These are phyloP conservation scores for Clathrospora elynae DNA, from an alignment of 2,329 filamentous ascomycete genomes.

Conservation along the genomic window DNA sequence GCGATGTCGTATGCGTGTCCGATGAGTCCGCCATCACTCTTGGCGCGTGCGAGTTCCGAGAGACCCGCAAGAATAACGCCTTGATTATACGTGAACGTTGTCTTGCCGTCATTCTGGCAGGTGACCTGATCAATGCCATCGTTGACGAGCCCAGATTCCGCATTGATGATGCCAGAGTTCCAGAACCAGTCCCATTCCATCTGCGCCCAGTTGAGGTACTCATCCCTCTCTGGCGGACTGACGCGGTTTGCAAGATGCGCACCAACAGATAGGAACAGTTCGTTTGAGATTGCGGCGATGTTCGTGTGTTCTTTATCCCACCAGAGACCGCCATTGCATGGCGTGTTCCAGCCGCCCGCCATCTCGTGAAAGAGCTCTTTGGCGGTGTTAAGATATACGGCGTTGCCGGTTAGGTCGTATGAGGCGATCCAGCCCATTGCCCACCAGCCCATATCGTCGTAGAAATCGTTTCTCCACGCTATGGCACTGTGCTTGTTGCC, in stretches of 20 bases:
- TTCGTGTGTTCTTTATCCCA: constrained; percentile 61
- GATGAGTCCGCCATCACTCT: constrained; percentile 37
- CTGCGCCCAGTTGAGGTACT: constrained; percentile 58
- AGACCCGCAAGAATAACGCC: constrained; percentile 63
- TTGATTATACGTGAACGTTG: constrained; percentile 64
- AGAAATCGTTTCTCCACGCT: constrained; percentile 59
- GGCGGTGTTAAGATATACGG: constrained; percentile 60
- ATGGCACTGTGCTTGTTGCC: constrained; percentile 31
- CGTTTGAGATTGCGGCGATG: constrained; percentile 64
- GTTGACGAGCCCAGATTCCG: constrained; percentile 57
- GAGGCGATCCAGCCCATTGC: constrained; percentile 63
- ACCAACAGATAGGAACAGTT: constrained; percentile 61
- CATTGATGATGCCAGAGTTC: constrained; percentile 58
- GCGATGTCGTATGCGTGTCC: constrained; percentile 37
- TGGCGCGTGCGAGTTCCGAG: constrained; percentile 58
- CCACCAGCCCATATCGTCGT: constrained; percentile 70
- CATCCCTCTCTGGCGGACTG: constrained; percentile 40
- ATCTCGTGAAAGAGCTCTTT: constrained; percentile 63
- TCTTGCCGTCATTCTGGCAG: constrained; percentile 60
- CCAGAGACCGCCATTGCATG: constrained; percentile 59
- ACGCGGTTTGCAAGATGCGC: constrained; percentile 60
- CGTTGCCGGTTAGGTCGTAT: constrained; percentile 60
- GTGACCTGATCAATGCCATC: constrained; percentile 56
- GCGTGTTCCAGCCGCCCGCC: constrained; percentile 55
- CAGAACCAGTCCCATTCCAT: constrained; percentile 61